Evolutionary conservation across 164 flowering plant genomes (phyloP), one percentile per base, ranked within the genome.

Genomic region (Chimonanthus praecox): DNA sequence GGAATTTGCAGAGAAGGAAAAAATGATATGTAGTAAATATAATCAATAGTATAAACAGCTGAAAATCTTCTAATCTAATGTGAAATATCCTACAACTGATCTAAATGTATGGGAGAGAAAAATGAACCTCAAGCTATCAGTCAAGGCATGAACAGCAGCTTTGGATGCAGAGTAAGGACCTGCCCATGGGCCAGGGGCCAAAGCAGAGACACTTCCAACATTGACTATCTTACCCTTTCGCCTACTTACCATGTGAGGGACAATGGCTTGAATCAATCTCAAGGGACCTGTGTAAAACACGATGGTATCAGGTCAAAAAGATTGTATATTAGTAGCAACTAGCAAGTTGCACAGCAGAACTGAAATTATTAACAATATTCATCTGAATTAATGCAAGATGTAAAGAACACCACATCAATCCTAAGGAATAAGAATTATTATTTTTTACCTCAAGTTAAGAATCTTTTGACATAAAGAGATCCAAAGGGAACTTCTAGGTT

Each of bases 201-300:
- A 33, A 71, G 77, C 97, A 67, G 86, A 15, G 45, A 90, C 87
- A 76, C 99, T 95, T 77, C 98, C 98, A 49, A 94, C 66, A 68
- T 92, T 95, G 47, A 92, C 97, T 47, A 95, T 85, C 82, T 89
- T 92, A 50, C 98, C 97, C 82, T 88, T 86, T 75, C 79, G 88
- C 81, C 90, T 88, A 49, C 84, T 77, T 69, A 87, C 89, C 97
- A 94, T 91, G 81, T 94, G 95, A 74, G 95, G 98, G 45, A 87
- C 88, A 68, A 89, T 97, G 58, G 97, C 90, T 81, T 94, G 98
- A 82, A 91, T 79, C 84, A 92, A 58, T 73, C 97, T 89, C 86
- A 92, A 73, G 18, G 94, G 45, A 73, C 98, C 98, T 94, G 75
- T 33, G 58, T 45, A n/a, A 6, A 48, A 18, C 4, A 49, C 13